Percentiles rank a stretch among this genome's conserved stretches.
phyloP scores from a whole-genome alignment of 163 green algal genomes.

The Scenedesmus sp. region DNA sequence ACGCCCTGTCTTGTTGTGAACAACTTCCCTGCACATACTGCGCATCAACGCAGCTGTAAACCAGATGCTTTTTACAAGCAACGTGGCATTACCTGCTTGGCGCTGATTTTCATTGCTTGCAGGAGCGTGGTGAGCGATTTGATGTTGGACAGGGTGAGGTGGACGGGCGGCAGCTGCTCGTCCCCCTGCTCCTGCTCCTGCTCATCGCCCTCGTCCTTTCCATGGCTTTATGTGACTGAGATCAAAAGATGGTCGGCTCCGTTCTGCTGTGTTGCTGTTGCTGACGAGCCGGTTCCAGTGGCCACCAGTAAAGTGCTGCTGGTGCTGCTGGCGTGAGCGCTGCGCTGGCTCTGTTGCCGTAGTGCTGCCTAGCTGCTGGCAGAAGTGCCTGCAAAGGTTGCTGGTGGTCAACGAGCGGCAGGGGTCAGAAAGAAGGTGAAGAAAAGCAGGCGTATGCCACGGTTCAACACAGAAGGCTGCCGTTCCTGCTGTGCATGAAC shows the following conservation, averaged over 20 bases:
- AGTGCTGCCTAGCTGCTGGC: background rate
- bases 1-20: no score
- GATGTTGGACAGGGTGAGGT: constrained; percentile 33
- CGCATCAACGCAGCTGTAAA: background rate
- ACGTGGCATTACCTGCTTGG: constrained; percentile 51
- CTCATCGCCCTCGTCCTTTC: constrained; percentile 9
- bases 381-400: background rate
- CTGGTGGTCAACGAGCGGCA: background rate
- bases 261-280: background rate
- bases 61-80: no score
- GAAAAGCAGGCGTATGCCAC: background rate
- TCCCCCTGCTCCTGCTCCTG: constrained; percentile 2
- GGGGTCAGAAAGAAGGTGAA: background rate
- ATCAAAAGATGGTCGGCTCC: background rate
- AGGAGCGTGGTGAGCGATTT: constrained; percentile 50
- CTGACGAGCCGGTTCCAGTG: background rate
- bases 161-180: background rate
- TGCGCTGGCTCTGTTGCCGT: background rate
- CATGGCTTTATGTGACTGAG: background rate
- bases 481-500: background rate
- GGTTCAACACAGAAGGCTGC: background rate
- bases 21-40: no score
- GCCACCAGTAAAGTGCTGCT: background rate
- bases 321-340: background rate
- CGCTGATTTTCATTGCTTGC: constrained; percentile 56